Conservation (phyloP, 2,329 filamentous ascomycete genomes). For the Niveomyces coronatus region DNA sequence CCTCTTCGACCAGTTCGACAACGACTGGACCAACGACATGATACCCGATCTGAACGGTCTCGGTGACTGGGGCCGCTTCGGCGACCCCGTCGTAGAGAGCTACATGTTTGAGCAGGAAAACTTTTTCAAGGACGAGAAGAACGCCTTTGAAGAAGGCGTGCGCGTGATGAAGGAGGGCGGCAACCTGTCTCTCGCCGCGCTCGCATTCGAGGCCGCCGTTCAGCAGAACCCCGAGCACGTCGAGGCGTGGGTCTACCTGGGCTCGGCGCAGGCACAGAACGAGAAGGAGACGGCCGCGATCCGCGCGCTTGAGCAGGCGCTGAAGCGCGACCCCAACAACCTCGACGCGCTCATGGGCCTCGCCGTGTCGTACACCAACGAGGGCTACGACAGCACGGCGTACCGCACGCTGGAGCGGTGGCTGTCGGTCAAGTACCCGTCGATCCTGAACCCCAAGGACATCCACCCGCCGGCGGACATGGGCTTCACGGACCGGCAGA, state of each 20-base stretch:
- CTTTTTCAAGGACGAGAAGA: conserved; percentile 67
- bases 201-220: conserved; percentile 92
- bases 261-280: conserved; percentile 90
- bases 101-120: conserved; percentile 97
- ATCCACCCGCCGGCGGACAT: conserved; percentile 70
- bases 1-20: conserved; percentile 59
- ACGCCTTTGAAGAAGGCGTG: conserved; percentile 87
- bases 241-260: conserved; percentile 88
- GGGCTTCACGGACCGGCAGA: conserved; percentile 86
- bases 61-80: conserved; percentile 55
- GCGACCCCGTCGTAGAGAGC: conserved; percentile 71
- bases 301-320: conserved; percentile 79
- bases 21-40: conserved; percentile 61
- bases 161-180: conserved; percentile 89
- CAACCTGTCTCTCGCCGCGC: conserved; percentile 82
- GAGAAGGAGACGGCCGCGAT: conserved; percentile 97
- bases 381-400: conserved; percentile 94
- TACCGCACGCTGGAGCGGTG: conserved; percentile 95
- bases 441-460: conserved; percentile 61
- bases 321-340: conserved; percentile 81
- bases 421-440: conserved; percentile 90
- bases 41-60: conserved; percentile 47
- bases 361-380: conserved; percentile 95
- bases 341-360: conserved; percentile 87
- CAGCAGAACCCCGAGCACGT: conserved; percentile 82